phyloP scores from a whole-genome alignment of 2,329 filamentous ascomycete genomes.

The Talaromyces sp. region DNA sequence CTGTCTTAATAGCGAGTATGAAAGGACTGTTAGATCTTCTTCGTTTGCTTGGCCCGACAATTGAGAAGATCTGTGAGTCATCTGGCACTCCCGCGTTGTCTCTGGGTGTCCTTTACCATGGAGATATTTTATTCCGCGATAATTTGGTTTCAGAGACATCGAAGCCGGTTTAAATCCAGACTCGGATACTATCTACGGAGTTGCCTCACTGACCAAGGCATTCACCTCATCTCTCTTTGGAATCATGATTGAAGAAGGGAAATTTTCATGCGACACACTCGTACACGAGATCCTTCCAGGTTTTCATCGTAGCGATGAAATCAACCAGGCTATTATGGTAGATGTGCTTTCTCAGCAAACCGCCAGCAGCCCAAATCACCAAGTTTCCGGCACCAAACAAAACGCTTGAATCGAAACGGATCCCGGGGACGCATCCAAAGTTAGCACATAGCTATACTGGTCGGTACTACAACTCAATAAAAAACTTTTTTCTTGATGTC shows the following conservation, averaged over 20 bases:
- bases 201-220: not conserved
- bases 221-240: not conserved
- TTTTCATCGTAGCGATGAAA: not conserved
- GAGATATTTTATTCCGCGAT: not conserved
- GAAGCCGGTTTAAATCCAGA: not conserved
- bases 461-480: constrained; percentile 16
- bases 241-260: not conserved
- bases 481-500: not conserved
- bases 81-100: not conserved
- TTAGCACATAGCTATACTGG: constrained; percentile 5
- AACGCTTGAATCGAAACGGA: not conserved
- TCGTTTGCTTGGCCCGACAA: not conserved
- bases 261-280: not conserved
- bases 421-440: constrained; percentile 8
- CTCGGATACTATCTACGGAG: not conserved
- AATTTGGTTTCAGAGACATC: not conserved
- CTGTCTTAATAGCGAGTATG: not conserved
- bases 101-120: not conserved
- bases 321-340: not conserved
- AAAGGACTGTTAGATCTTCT: not conserved
- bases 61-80: not conserved
- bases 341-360: not conserved
- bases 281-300: not conserved
- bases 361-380: not conserved
- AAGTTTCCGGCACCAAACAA: not conserved